Conservation (phyloP, 73 alveolate species). For the Paramecium tetraurelia region DNA sequence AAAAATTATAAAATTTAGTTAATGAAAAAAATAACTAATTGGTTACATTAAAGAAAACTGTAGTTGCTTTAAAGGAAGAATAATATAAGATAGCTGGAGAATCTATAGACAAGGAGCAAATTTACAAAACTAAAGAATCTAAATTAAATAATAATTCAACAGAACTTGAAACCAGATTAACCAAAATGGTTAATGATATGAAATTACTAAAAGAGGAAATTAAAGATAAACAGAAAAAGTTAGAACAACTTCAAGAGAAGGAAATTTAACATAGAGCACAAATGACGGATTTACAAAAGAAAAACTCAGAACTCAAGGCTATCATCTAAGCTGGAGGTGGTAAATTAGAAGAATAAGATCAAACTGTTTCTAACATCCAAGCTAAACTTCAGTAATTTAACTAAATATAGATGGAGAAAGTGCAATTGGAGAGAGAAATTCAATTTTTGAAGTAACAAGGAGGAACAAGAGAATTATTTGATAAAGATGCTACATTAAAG, state of each 20-base stretch:
- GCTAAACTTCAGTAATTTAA: background rate
- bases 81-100: conserved; percentile 26
- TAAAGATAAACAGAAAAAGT: background rate
- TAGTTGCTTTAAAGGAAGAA: background rate
- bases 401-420: background rate
- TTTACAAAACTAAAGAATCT: conserved; percentile 12
- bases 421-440: background rate
- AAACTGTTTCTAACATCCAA: background rate
- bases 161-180: background rate
- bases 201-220: background rate
- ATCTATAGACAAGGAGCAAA: background rate
- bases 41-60: background rate
- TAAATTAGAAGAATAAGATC: conserved; percentile 9
- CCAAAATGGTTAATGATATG: background rate
- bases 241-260: background rate
- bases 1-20: background rate
- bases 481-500: conserved; percentile 1
- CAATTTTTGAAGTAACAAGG: background rate
- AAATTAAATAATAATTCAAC: background rate
- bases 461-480: conserved; percentile 4
- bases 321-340: conserved; percentile 39
- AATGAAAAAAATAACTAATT: conserved; percentile 32
- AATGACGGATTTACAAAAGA: conserved; percentile 5
- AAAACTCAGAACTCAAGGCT: background rate
- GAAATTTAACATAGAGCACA: conserved; percentile 10